Evolutionary conservation across 495 filamentous ascomycete genomes (phyloP), one percentile per base, ranked within the genome.

Genomic region (Aspergillus asperescens): DNA sequence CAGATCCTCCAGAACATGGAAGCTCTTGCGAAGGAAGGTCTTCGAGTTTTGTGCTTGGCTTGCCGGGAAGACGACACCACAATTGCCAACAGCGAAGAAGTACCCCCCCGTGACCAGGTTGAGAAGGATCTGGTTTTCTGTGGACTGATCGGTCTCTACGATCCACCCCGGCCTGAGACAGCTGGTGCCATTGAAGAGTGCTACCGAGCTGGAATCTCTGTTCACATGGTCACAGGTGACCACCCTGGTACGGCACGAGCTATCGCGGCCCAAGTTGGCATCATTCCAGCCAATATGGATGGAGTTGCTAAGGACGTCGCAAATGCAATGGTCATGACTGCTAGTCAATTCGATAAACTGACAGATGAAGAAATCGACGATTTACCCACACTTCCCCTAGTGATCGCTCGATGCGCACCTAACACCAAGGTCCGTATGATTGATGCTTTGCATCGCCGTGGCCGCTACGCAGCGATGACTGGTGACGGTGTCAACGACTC

Each of bases 401-500:
- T 90, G 34, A 76, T 89, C 59, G 83, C 86, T 58, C 78, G 85
- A 43, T 88, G 84, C 52, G 80, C 82, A 5, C 87, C 85, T 2
- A 77, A 81, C 42, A 88, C 84, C 19, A 89, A 89, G 62, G 81
- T 89, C 27, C 81, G 86, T 41, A 88, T 90, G 81, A 85, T 93
- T 25, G 82, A 88, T 43, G 84, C 85, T 4, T 65, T 90, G 48
- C 85, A 88, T 52, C 77, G 84, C 37, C 71, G 84, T 41, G 78
- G 79, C 27, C 61, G 69, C 22, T 84, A 87, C 55, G 84, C 81
- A n/a, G 88, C 85, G 25, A 89, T 94, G 78, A 91, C 89, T n/a
- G 89, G 89, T 62, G 89, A 93, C 52, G 89, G 89, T 52, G 88
- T 93, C 48, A 95, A 95, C 62, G 89, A 93, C 65, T 84, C 86